These are phyloP conservation scores for Steccherinum ochraceum DNA, from an alignment of 768 basidiomycete genomes.

Conservation along the genomic window DNA sequence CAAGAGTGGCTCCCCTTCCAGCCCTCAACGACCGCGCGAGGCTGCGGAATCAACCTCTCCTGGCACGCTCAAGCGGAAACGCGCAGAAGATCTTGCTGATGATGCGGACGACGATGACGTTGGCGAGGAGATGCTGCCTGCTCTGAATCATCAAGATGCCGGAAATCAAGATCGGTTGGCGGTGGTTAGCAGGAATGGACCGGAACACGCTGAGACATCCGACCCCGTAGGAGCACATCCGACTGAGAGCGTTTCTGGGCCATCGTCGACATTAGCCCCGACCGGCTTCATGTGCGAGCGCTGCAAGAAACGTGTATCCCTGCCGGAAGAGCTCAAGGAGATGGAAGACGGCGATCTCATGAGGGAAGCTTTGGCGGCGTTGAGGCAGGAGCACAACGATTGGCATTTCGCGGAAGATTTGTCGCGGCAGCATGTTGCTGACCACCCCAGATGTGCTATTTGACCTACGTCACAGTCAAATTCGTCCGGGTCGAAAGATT, in stretches of 20 bases:
- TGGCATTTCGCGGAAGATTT: conserved; percentile 86
- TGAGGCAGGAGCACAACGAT: conserved; percentile 75
- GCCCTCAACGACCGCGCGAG: too few species aligned
- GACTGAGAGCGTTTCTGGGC: not conserved
- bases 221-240: not conserved
- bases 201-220: not conserved
- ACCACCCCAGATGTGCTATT: conserved; percentile 15
- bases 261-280: too few species aligned
- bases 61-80: not conserved
- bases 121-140: not conserved
- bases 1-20: conserved; percentile 9
- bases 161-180: not conserved
- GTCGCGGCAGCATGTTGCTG: conserved; percentile 34
- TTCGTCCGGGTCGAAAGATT: conserved; percentile 26
- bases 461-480: conserved; percentile 4
- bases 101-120: conserved; percentile 1
- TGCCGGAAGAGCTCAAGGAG: conserved; percentile 21
- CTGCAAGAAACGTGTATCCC: conserved; percentile 43
- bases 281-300: conserved; percentile 54
- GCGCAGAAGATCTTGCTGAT: conserved; percentile 5
- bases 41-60: not conserved
- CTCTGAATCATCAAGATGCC: not conserved
- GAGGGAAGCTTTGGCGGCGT: conserved; percentile 31
- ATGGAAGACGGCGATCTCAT: conserved; percentile 24
- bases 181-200: not conserved